Evolutionary conservation across 129 eudicot species (phyloP).

Genomic region (Pseudognaphalium luteoalbum): DNA sequence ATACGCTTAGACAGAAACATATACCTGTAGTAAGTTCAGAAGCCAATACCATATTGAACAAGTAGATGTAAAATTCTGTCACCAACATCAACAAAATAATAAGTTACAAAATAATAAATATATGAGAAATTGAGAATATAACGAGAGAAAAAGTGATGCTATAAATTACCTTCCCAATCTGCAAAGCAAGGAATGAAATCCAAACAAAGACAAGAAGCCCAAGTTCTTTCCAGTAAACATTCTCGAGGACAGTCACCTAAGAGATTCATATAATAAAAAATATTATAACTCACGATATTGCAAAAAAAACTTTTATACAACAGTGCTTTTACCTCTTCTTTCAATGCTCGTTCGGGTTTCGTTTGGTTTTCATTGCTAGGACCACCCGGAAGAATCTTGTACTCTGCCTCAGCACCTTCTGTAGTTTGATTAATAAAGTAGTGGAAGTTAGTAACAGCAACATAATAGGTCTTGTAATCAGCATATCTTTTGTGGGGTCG

Average conservation of each 20-base stretch:
- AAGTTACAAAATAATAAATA: constrained; percentile 13
- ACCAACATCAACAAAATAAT: constrained; percentile 27
- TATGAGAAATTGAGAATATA: constrained; percentile 1
- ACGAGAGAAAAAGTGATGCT: background rate
- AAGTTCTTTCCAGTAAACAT: constrained; percentile 91
- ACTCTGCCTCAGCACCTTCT: constrained; percentile 58
- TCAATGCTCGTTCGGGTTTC: constrained; percentile 39
- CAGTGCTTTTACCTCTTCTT: constrained; percentile 47
- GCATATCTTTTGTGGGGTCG: too few relatives aligned
- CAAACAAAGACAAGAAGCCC: constrained; percentile 88
- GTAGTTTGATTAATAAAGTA: background rate
- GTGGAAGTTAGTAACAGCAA: background rate
- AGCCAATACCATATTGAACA: constrained; percentile 83
- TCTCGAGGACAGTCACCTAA: constrained; percentile 70
- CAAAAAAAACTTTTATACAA: background rate
- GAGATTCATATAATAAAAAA: constrained; percentile 11
- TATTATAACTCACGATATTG: background rate
- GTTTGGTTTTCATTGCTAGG: constrained; percentile 44
- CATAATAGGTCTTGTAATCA: too few relatives aligned
- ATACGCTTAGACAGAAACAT: background rate
- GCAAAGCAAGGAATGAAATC: constrained; percentile 76
- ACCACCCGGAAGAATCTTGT: constrained; percentile 89
- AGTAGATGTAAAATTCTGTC: constrained; percentile 69
- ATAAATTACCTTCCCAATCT: constrained; percentile 65
- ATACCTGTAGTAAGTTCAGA: constrained; percentile 83